Evolutionary conservation across 2,329 filamentous ascomycete genomes (phyloP).

Genomic region (Aspergillus ochraceoroseus): DNA sequence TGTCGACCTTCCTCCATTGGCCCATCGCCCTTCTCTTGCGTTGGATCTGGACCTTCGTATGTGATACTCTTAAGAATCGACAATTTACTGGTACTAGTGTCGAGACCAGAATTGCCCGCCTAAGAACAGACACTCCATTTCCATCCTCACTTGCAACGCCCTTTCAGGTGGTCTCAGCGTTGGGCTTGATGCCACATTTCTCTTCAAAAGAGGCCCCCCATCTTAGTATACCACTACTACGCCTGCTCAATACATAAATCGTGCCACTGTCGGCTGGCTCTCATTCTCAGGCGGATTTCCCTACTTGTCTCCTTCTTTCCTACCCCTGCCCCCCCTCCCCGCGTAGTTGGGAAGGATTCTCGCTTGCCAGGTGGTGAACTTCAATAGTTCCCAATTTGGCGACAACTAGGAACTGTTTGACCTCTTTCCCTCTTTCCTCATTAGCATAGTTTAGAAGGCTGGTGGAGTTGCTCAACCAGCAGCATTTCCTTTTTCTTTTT

Average conservation of each 20-base stretch:
- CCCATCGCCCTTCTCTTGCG: constrained; percentile 14
- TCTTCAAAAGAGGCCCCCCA: constrained; percentile 3
- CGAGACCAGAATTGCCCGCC: constrained; percentile 8
- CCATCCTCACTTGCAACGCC: constrained; percentile 5
- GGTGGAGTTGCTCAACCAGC: too few relatives aligned
- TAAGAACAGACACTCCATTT: constrained; percentile 10
- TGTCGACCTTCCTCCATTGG: constrained; percentile 17
- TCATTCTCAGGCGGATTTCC: too few relatives aligned
- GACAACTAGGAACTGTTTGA: too few relatives aligned
- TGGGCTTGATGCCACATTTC: constrained; percentile 6
- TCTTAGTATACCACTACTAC: constrained; percentile 1
- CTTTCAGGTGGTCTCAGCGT: constrained; percentile 4
- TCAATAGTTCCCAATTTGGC: too few relatives aligned
- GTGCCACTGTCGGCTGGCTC: too few relatives aligned
- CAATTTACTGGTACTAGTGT: constrained; percentile 1
- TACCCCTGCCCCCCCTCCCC: too few relatives aligned
- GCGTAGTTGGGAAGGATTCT: too few relatives aligned
- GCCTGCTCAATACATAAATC: constrained; percentile 6
- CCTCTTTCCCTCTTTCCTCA: too few relatives aligned
- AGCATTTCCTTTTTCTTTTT: too few relatives aligned
- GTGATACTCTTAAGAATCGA: constrained; percentile 12
- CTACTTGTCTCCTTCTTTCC: not conserved
- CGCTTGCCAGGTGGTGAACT: too few relatives aligned
- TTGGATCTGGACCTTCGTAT: constrained; percentile 11
- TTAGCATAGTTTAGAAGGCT: too few relatives aligned